phyloP scores from a whole-genome alignment of 257 asterid species.

The Vinca minor region DNA sequence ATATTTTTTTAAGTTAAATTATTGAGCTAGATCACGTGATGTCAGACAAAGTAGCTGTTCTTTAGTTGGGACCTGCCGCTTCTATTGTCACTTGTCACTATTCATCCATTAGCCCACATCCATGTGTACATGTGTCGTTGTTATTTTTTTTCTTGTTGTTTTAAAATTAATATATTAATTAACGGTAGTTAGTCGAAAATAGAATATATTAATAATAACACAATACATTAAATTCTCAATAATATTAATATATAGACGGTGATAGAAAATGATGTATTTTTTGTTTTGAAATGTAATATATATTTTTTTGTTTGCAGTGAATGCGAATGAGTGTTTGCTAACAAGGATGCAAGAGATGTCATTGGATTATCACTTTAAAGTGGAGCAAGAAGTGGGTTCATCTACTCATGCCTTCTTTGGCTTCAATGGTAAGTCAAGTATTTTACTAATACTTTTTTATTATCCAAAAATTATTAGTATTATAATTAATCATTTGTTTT shows the following conservation, averaged over 20 bases:
- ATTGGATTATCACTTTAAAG: constrained; percentile 78
- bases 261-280: too few relatives aligned
- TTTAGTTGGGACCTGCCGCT: constrained; percentile 13
- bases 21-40: constrained; percentile 32
- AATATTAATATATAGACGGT: too few relatives aligned
- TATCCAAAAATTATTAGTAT: too few relatives aligned
- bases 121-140: constrained; percentile 4
- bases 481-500: too few relatives aligned
- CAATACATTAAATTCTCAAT: too few relatives aligned
- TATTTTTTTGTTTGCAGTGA: constrained; percentile 84
- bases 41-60: constrained; percentile 32
- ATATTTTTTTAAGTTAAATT: constrained; percentile 5
- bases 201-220: too few relatives aligned
- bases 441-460: too few relatives aligned
- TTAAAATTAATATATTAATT: too few relatives aligned
- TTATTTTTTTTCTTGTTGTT: too few relatives aligned
- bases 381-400: constrained; percentile 98
- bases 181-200: too few relatives aligned
- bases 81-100: too few relatives aligned
- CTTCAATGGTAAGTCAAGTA: constrained; percentile 54
- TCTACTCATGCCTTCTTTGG: constrained; percentile 98
- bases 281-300: too few relatives aligned
- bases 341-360: constrained; percentile 99
- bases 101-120: neutral
- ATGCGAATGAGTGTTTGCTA: constrained; percentile 73